Evolutionary conservation across 2,329 filamentous ascomycete species (phyloP).

Genomic region (Aspergillus felis): DNA sequence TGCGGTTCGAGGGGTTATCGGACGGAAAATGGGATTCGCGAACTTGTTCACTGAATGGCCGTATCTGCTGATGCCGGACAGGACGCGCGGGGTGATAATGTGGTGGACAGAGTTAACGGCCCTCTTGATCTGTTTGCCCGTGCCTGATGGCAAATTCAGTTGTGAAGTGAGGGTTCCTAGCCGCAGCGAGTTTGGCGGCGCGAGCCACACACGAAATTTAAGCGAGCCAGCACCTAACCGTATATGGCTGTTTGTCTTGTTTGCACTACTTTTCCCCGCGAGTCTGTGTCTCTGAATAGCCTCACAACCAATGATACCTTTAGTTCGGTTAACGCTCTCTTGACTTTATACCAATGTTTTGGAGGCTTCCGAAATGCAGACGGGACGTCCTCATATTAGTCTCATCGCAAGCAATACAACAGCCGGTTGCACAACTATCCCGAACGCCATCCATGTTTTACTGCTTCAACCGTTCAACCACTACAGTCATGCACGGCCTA

Average conservation of each 20-base stretch:
- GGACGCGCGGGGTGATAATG: slow-evolving; percentile 11
- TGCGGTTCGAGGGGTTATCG: slow-evolving; percentile 25
- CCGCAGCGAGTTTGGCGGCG: slow-evolving; percentile 23
- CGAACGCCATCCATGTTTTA: too few species aligned
- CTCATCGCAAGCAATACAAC: neutral
- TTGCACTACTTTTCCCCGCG: slow-evolving; percentile 3
- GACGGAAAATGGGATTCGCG: slow-evolving; percentile 15
- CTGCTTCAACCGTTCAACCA: too few species aligned
- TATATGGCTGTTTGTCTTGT: slow-evolving; percentile 23
- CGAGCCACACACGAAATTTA: slow-evolving; percentile 44
- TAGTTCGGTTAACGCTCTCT: neutral
- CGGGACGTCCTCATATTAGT: neutral
- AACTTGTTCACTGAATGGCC: slow-evolving; percentile 16
- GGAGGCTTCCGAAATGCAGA: neutral
- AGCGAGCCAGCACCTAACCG: slow-evolving; percentile 40
- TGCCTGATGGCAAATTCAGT: slow-evolving; percentile 23
- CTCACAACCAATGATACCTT: neutral
- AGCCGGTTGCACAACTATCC: too few species aligned
- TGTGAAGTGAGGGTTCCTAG: slow-evolving; percentile 22
- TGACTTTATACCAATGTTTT: neutral
- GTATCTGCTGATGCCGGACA: slow-evolving; percentile 12
- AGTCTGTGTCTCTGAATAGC: neutral
- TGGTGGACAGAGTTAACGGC: slow-evolving; percentile 5
- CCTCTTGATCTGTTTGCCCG: slow-evolving; percentile 12
- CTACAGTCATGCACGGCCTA: too few species aligned